Evolutionary conservation across 2,329 filamentous ascomycete species (phyloP).

Genomic region (Cladophialophora immunda): DNA sequence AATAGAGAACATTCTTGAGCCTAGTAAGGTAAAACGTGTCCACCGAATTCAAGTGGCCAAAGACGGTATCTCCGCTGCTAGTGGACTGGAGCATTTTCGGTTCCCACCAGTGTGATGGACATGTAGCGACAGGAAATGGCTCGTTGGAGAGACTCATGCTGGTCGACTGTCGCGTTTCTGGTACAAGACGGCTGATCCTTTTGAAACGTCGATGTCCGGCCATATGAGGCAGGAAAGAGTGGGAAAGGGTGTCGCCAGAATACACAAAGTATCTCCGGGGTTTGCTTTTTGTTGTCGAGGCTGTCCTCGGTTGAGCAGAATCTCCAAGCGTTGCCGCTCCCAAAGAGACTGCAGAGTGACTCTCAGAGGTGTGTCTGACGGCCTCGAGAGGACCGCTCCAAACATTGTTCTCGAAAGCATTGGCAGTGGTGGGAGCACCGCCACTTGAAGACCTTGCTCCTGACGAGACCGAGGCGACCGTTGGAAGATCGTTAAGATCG

Average conservation of each 20-base stretch:
- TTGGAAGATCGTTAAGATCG: background rate
- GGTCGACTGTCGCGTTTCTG: background rate
- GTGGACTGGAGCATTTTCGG: background rate
- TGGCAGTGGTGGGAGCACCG: background rate
- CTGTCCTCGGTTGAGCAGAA: background rate
- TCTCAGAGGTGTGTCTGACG: background rate
- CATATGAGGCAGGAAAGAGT: slow-evolving; percentile 11
- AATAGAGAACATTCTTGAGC: background rate
- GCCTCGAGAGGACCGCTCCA: background rate
- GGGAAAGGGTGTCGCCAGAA: background rate
- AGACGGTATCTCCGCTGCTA: background rate
- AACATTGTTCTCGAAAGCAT: background rate
- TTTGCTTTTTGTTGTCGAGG: background rate
- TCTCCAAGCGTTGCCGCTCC: background rate
- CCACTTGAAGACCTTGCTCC: background rate
- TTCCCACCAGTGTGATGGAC: background rate
- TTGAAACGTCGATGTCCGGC: slow-evolving; percentile 2
- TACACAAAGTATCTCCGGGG: slow-evolving; percentile 1
- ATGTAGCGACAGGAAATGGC: background rate
- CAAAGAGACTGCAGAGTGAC: background rate
- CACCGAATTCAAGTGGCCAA: background rate
- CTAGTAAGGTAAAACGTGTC: background rate
- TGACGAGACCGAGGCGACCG: background rate
- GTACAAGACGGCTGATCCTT: background rate
- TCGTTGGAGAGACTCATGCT: background rate